A percentile compares a stretch with the other conserved stretches of the same genome.
phyloP scores from a whole-genome alignment of 83 land plant genomes.

The Picea abies region DNA sequence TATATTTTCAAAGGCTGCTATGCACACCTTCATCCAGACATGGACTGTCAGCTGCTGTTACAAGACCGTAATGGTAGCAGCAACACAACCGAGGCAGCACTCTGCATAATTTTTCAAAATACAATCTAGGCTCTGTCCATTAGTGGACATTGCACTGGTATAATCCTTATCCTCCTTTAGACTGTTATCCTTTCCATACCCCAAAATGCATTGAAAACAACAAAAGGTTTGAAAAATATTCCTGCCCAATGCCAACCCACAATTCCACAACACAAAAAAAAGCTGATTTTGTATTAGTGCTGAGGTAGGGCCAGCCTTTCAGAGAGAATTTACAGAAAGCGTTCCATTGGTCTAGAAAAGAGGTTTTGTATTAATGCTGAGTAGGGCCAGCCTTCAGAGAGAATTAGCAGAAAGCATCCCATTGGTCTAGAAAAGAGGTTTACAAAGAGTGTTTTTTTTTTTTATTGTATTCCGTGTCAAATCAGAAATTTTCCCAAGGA shows the following conservation, averaged over 20 bases:
- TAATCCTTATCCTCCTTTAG: background rate
- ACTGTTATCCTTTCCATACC: background rate
- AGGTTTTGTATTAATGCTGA: background rate
- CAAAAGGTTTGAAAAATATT: background rate
- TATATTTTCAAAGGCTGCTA: background rate
- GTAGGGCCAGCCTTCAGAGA: slow-evolving; percentile 2
- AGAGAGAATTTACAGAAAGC: background rate
- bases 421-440: too few species aligned
- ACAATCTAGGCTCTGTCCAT: background rate
- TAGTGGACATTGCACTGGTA: background rate
- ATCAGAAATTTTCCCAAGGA: background rate
- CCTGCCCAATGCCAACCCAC: slow-evolving; percentile 2
- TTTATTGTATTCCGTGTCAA: background rate
- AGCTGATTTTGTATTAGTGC: slow-evolving; percentile 9
- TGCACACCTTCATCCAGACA: background rate
- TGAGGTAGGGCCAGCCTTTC: slow-evolving; percentile 7
- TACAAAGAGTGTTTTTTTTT: background rate
- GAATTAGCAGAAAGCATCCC: background rate
- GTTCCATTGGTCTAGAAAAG: background rate
- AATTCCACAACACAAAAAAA: background rate
- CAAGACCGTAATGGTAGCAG: background rate
- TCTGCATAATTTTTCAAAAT: background rate
- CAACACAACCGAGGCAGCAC: background rate
- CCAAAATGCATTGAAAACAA: background rate
- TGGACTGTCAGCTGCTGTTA: background rate